Evolutionary conservation across 768 basidiomycete genomes (phyloP).

Genomic region (Symmetrospora coprosmae): DNA sequence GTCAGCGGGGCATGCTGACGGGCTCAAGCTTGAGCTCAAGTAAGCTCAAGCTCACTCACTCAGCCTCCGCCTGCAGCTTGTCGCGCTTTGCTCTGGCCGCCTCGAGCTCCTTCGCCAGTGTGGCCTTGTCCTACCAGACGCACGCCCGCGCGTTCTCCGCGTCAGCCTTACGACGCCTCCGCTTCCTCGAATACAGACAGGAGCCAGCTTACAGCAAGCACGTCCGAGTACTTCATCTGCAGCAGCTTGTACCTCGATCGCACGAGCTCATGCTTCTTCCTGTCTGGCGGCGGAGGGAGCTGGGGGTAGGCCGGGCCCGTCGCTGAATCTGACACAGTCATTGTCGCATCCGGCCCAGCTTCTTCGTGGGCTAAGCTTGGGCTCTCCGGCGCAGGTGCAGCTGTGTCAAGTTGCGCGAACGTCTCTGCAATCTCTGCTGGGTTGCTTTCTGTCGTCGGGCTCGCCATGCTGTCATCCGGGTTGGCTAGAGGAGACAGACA

Average conservation of each 20-base stretch:
- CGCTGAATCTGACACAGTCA: too few relatives aligned
- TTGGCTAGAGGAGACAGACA: too few relatives aligned
- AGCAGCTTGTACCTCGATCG: slow-evolving; percentile 1
- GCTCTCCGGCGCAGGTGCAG: too few relatives aligned
- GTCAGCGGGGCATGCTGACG: too few relatives aligned
- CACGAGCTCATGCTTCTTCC: neutral
- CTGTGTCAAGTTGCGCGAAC: too few relatives aligned
- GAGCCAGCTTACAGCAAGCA: neutral
- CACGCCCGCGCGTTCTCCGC: neutral
- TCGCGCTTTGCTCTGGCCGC: neutral
- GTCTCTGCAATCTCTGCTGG: too few relatives aligned
- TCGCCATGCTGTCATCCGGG: too few relatives aligned
- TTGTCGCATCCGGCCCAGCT: too few relatives aligned
- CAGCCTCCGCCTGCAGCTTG: slow-evolving; percentile 19
- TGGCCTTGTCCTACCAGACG: slow-evolving; percentile 1
- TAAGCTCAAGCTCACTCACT: slow-evolving; percentile 8
- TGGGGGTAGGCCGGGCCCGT: too few relatives aligned
- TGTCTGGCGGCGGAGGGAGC: slow-evolving; percentile 11
- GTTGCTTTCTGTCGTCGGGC: too few relatives aligned
- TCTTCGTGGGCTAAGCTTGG: too few relatives aligned
- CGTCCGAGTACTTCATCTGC: slow-evolving; percentile 12
- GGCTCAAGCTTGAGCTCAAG: neutral
- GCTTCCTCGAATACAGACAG: neutral
- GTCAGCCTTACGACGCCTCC: neutral
- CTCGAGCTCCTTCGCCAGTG: slow-evolving; percentile 4